Conservation (phyloP, 2,329 filamentous ascomycete genomes). For the Aspergillus sp. region DNA sequence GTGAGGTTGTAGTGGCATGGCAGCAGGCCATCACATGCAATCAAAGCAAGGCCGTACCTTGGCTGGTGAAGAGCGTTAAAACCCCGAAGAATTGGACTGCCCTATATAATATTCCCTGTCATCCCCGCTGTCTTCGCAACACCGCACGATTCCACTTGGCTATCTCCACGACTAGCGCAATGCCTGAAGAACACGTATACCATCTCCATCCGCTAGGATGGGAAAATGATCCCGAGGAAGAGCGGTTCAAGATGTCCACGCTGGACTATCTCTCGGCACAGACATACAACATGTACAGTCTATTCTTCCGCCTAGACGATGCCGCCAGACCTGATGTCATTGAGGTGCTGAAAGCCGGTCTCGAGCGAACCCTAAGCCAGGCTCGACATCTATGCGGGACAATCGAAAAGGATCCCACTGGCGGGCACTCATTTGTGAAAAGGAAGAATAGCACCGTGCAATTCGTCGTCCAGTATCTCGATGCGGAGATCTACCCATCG, state of each 20-base stretch:
- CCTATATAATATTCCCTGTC: too few species aligned
- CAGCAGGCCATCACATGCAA: too few species aligned
- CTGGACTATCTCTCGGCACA: slow-evolving; percentile 36
- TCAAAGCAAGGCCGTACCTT: too few species aligned
- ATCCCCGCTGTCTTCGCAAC: too few species aligned
- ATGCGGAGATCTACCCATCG: slow-evolving; percentile 34
- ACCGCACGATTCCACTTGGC: too few species aligned
- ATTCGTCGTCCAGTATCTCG: slow-evolving; percentile 40
- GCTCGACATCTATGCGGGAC: slow-evolving; percentile 39
- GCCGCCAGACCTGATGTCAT: slow-evolving; percentile 25
- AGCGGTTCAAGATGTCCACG: slow-evolving; percentile 38
- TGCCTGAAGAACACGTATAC: slow-evolving; percentile 29
- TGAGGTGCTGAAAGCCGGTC: slow-evolving; percentile 32
- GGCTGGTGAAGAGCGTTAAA: too few species aligned
- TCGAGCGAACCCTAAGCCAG: slow-evolving; percentile 41
- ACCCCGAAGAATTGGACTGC: too few species aligned
- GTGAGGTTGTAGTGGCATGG: too few species aligned
- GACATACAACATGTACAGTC: slow-evolving; percentile 41
- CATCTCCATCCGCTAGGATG: slow-evolving; percentile 37
- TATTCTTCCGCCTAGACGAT: slow-evolving; percentile 42
- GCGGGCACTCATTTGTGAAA: slow-evolving; percentile 40
- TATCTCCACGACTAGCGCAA: slow-evolving; percentile 8
- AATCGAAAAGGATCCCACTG: slow-evolving; percentile 40
- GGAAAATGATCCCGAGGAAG: slow-evolving; percentile 39
- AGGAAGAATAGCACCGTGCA: slow-evolving; percentile 34